phyloP scores from a whole-genome alignment of 345 rosid genomes.

The Rhizophora mangle region DNA sequence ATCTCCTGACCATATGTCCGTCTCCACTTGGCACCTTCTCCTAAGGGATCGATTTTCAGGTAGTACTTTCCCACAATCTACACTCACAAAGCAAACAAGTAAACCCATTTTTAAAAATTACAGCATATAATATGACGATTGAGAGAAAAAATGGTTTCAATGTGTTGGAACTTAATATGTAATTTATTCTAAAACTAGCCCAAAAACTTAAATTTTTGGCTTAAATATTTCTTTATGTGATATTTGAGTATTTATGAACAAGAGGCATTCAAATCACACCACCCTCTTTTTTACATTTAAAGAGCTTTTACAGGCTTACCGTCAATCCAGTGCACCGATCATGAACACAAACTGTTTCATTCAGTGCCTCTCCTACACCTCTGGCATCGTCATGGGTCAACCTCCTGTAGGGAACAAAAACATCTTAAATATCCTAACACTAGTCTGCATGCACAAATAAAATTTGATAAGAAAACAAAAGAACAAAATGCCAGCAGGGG shows the following conservation, averaged over 20 bases:
- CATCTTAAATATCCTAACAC: neutral
- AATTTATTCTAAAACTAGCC: too few species aligned
- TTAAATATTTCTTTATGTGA: too few species aligned
- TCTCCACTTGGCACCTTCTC: slow-evolving; percentile 95
- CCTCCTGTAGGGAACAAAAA: slow-evolving; percentile 46
- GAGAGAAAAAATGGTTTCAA: too few species aligned
- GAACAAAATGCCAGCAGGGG: slow-evolving; percentile 5
- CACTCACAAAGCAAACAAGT: neutral
- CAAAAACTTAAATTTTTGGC: too few species aligned
- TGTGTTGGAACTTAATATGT: too few species aligned
- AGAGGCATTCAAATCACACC: too few species aligned
- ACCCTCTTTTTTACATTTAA: neutral
- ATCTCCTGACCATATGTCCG: slow-evolving; percentile 79
- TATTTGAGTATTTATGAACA: too few species aligned
- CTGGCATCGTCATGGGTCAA: slow-evolving; percentile 67
- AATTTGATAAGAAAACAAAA: neutral
- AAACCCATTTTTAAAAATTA: neutral
- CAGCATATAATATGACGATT: too few species aligned
- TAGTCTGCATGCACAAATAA: neutral
- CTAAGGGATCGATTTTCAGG: slow-evolving; percentile 59
- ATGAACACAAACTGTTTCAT: slow-evolving; percentile 77
- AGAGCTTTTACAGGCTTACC: slow-evolving; percentile 37
- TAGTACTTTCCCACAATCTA: slow-evolving; percentile 52
- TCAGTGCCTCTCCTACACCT: slow-evolving; percentile 87
- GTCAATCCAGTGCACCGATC: slow-evolving; percentile 79